A percentile compares a stretch with the other conserved stretches of the same genome.
These are phyloP conservation scores for Talinum fruticosum DNA, from an alignment of 148 eudicot species.

Conservation along the genomic window DNA sequence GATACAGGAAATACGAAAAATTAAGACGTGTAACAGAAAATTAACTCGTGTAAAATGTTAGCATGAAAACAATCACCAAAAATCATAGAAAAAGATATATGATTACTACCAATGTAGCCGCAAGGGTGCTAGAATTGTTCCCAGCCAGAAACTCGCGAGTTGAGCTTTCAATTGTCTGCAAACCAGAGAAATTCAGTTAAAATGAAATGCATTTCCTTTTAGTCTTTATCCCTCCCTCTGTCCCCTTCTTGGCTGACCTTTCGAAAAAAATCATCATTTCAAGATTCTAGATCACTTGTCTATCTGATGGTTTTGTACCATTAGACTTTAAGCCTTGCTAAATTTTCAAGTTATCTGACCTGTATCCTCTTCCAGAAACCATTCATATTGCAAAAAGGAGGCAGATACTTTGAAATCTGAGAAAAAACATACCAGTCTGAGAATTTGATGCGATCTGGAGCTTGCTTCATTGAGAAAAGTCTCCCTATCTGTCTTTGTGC, in stretches of 20 bases:
- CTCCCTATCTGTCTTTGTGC: constrained; percentile 97
- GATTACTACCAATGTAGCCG: constrained; percentile 79
- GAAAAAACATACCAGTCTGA: constrained; percentile 66
- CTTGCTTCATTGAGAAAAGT: constrained; percentile 83
- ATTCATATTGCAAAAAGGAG: neutral
- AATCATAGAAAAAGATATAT: constrained; percentile 7
- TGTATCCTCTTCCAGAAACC: neutral
- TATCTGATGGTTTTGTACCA: neutral
- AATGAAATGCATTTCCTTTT: neutral
- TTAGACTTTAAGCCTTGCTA: neutral
- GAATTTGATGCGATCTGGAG: constrained; percentile 95
- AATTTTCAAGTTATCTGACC: neutral
- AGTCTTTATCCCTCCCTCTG: too few species aligned
- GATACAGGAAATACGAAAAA: neutral
- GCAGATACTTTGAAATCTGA: neutral
- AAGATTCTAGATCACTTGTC: neutral
- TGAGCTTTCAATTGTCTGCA: constrained; percentile 90
- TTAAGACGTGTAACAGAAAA: neutral
- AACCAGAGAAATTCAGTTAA: constrained; percentile 14
- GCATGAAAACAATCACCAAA: constrained; percentile 13
- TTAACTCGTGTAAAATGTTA: neutral
- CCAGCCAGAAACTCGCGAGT: constrained; percentile 52
- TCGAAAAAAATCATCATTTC: neutral
- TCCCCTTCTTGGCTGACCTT: neutral
- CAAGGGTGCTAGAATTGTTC: constrained; percentile 66